Conservation (phyloP, 1,284 basidiomycete species). For the Ustilago shanxiensis region DNA sequence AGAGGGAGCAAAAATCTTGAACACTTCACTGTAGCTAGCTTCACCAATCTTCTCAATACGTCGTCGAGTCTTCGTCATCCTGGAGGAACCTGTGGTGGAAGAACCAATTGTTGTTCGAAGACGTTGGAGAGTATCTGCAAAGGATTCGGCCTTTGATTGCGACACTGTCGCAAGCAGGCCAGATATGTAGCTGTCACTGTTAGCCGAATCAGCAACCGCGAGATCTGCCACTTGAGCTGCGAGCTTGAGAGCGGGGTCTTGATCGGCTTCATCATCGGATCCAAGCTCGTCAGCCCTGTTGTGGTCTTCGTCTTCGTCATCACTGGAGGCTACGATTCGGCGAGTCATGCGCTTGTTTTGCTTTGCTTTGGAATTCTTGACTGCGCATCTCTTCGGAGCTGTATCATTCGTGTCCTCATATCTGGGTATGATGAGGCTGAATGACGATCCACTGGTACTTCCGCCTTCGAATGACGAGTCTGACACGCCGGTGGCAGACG, state of each 20-base stretch:
- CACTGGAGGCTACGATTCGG: slow-evolving; percentile 26
- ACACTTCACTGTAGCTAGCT: slow-evolving; percentile 98
- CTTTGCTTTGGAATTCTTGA: slow-evolving; percentile 14
- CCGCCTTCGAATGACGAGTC: slow-evolving; percentile 21
- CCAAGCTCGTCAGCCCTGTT: slow-evolving; percentile 3
- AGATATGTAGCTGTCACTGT: slow-evolving; percentile 2
- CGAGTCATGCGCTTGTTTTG: slow-evolving; percentile 26
- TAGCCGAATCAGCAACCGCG: slow-evolving; percentile 10
- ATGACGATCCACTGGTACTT: slow-evolving; percentile 25
- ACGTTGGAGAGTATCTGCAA: slow-evolving; percentile 15
- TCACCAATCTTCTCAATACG: slow-evolving; percentile 84
- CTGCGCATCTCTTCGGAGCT: not conserved
- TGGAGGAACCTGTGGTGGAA: not conserved
- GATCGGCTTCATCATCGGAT: slow-evolving; percentile 31
- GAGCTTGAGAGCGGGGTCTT: slow-evolving; percentile 25
- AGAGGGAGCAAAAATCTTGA: slow-evolving; percentile 71
- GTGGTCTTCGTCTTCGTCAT: slow-evolving; percentile 24
- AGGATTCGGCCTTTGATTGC: slow-evolving; percentile 24
- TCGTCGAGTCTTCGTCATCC: slow-evolving; percentile 6
- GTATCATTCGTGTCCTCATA: slow-evolving; percentile 8
- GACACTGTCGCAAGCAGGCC: slow-evolving; percentile 33
- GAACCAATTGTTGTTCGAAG: slow-evolving; percentile 3
- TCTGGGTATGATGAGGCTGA: slow-evolving; percentile 19
- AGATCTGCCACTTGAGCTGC: slow-evolving; percentile 23
- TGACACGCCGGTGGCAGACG: slow-evolving; percentile 18